Evolutionary conservation across 768 basidiomycete species (phyloP), one percentile per base, ranked within the genome.

Genomic region (Pleurotus salmoneostramineus): DNA sequence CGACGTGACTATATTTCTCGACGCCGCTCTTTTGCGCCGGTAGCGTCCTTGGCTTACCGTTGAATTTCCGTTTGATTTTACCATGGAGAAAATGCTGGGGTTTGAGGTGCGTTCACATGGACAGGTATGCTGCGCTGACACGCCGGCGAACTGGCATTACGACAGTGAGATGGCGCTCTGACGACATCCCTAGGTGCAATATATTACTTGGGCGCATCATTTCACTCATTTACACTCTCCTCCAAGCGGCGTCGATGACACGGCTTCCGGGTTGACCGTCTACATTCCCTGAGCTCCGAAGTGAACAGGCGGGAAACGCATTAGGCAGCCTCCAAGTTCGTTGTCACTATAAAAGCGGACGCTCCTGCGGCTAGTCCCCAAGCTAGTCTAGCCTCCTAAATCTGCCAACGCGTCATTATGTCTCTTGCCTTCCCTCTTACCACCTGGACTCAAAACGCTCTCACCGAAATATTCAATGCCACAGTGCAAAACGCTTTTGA

Each of bases 391-490:
- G 6, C 12, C n/a, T 45, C 44, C 44, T 11, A 10, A 45, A 27
- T 27, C 6, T 17, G 17, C 10, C 50, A 51, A 35, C 8, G 21
- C 27, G 40, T 44, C 52, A 55, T 7, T 14, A 55, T 55, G 52
- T 55, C 52, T 10, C 52, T 55, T 42, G 33, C 62, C 50, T 76
- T 73, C 15, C 57, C 72, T 2, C 76, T 80, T 57, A 68, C 69
- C 21, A 61, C 63, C 35, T 81, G 75, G 74, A 71, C 74, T 11
- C 62, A 78, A 60, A 62, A 65, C 35, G 74, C 60, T 55, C 42
- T 81, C 48, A 61, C 65, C 2, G 59, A 72, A 32, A 49, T 81
- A 48, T 66, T 77, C 59, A 60, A 69, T 55, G 74, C 78, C 6
- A 77, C 74, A 27, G 74, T 68, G 1, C 45, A 63, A 31, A 56